A percentile compares a stretch with the other conserved stretches of the same genome.
Evolutionary conservation across 768 basidiomycete species (phyloP).

Genomic region (Lactifluus pinguis): DNA sequence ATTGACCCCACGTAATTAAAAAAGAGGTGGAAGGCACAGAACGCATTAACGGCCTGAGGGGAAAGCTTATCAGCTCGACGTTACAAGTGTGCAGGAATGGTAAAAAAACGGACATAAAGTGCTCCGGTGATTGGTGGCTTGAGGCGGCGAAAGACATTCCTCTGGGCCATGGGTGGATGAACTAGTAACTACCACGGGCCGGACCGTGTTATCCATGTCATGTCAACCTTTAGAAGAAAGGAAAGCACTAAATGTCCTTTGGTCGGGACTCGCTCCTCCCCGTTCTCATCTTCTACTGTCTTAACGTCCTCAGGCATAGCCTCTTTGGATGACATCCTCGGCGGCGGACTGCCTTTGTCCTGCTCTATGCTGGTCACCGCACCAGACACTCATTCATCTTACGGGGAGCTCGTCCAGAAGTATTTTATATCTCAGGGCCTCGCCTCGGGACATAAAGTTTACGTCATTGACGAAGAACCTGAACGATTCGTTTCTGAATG

Average conservation of each 20-base stretch:
- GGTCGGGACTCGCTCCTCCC: slow-evolving; percentile 49
- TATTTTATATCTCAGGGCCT: slow-evolving; percentile 90
- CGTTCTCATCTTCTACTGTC: slow-evolving; percentile 44
- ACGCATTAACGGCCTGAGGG: slow-evolving; percentile 34
- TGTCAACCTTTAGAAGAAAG: slow-evolving; percentile 81
- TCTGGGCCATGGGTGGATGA: background rate
- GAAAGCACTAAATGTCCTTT: slow-evolving; percentile 32
- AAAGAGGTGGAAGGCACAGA: slow-evolving; percentile 54
- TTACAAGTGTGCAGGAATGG: slow-evolving; percentile 2
- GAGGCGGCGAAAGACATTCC: slow-evolving; percentile 3
- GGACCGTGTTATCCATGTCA: slow-evolving; percentile 20
- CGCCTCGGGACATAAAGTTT: slow-evolving; percentile 55
- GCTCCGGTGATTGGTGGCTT: slow-evolving; percentile 8
- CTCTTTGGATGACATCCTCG: slow-evolving; percentile 90
- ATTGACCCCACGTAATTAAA: slow-evolving; percentile 50
- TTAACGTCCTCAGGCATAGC: slow-evolving; percentile 82
- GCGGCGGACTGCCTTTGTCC: slow-evolving; percentile 82
- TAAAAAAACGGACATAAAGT: slow-evolving; percentile 8
- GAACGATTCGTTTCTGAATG: slow-evolving; percentile 53
- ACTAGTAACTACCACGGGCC: too few species aligned
- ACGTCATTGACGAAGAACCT: slow-evolving; percentile 54
- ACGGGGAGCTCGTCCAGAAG: slow-evolving; percentile 75
- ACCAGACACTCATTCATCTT: slow-evolving; percentile 82
- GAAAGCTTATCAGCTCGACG: slow-evolving; percentile 28
- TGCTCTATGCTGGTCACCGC: slow-evolving; percentile 64